phyloP scores from a whole-genome alignment of 73 alveolate genomes.

The Durusdinium trenchii region DNA sequence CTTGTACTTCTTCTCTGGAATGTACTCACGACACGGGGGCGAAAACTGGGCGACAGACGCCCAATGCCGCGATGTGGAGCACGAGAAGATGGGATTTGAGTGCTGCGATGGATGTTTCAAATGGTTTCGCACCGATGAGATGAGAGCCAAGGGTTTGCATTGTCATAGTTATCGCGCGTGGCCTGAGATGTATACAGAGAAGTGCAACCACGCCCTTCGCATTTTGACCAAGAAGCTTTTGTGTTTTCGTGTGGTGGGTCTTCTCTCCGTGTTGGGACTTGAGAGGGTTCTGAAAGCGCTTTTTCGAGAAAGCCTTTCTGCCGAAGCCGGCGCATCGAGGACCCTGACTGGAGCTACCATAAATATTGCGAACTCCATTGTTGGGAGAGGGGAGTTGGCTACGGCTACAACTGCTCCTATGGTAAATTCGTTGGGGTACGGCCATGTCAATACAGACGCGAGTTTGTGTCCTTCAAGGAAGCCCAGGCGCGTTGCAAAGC shows the following conservation, averaged over 20 bases:
- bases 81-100: neutral
- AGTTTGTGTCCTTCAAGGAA: neutral
- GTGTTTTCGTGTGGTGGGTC: neutral
- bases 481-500: constrained; percentile 42
- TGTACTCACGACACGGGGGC: neutral
- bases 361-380: constrained; percentile 27
- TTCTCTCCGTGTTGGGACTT: neutral
- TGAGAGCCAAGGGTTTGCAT: neutral
- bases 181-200: constrained; percentile 26
- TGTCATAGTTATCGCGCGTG: too few species aligned
- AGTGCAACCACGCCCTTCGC: neutral
- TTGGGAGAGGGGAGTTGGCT: constrained; percentile 62
- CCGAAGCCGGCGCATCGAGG: neutral
- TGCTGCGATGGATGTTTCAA: neutral
- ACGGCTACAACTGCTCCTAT: constrained; percentile 56
- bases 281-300: neutral
- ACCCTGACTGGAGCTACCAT: neutral
- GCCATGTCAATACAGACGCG: constrained; percentile 11
- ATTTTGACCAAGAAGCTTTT: neutral
- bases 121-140: neutral
- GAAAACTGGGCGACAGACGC: too few species aligned
- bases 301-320: neutral
- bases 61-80: too few species aligned
- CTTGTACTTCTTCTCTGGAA: constrained; percentile 35
- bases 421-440: constrained; percentile 41